These are phyloP conservation scores for Brettanomyces sp. DNA, from an alignment of 805 yeast species.

Conservation along the genomic window DNA sequence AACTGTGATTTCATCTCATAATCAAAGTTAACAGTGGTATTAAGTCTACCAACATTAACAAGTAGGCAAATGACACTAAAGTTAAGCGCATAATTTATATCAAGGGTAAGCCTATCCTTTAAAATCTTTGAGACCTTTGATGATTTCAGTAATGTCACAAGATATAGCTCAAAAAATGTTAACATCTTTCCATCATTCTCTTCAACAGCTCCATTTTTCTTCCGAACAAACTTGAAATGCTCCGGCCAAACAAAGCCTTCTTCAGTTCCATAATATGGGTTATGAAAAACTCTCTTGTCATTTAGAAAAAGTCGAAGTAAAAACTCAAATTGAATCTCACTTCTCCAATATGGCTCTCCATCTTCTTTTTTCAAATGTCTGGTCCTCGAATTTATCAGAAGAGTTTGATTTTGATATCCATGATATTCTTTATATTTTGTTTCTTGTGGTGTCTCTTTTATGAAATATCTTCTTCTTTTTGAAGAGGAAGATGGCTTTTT, in stretches of 20 bases:
- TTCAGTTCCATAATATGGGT: slow-evolving; percentile 35
- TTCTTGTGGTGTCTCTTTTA: slow-evolving; percentile 4
- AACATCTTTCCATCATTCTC: slow-evolving; percentile 33
- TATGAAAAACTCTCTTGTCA: slow-evolving; percentile 56
- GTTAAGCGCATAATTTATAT: slow-evolving; percentile 26
- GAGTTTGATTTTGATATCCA: slow-evolving; percentile 16
- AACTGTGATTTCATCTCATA: slow-evolving; percentile 92
- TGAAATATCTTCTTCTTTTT: slow-evolving; percentile 7
- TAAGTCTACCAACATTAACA: slow-evolving; percentile 88
- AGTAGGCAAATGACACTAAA: slow-evolving; percentile 46
- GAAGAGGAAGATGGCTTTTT: not conserved
- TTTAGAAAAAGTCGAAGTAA: slow-evolving; percentile 57
- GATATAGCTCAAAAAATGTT: slow-evolving; percentile 78
- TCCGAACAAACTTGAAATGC: slow-evolving; percentile 18
- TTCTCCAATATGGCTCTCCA: slow-evolving; percentile 87
- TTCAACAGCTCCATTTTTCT: slow-evolving; percentile 15
- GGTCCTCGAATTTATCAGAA: slow-evolving; percentile 22
- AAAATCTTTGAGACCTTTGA: slow-evolving; percentile 76
- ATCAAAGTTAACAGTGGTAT: slow-evolving; percentile 89
- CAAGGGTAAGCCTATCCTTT: slow-evolving; percentile 70
- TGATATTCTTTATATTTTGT: slow-evolving; percentile 12
- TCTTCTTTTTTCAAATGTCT: slow-evolving; percentile 78
- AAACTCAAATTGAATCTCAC: slow-evolving; percentile 80
- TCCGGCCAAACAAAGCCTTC: slow-evolving; percentile 29
- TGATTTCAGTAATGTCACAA: slow-evolving; percentile 73